Evolutionary conservation across 2,329 filamentous ascomycete species (phyloP).

Genomic region (Pyrenophora seminiperda): DNA sequence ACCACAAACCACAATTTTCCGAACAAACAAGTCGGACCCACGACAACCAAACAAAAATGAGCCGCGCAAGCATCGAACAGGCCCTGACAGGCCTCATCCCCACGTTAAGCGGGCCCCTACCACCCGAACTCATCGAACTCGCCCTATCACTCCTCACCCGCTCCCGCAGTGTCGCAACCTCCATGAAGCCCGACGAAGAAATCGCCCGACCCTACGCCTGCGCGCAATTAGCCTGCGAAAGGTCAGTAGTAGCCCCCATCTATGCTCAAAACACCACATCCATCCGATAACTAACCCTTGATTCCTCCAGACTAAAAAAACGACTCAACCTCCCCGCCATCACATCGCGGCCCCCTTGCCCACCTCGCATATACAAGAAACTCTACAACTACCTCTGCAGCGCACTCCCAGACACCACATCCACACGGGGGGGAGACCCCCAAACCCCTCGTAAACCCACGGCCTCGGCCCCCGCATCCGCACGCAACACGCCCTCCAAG

Average conservation of each 20-base stretch:
- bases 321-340: constrained; percentile 44
- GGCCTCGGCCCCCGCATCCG: constrained; percentile 27
- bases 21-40: too few species aligned
- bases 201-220: constrained; percentile 47
- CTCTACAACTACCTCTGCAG: constrained; percentile 80
- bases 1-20: too few species aligned
- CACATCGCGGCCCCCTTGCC: constrained; percentile 43
- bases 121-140: constrained; percentile 41
- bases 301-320: constrained; percentile 65
- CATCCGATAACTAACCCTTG: constrained; percentile 42
- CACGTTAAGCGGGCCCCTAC: constrained; percentile 42
- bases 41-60: constrained; percentile 15
- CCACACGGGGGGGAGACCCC: constrained; percentile 26
- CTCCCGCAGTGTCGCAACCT: constrained; percentile 56
- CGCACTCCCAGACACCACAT: constrained; percentile 60
- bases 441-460: constrained; percentile 41
- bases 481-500: constrained; percentile 34
- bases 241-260: constrained; percentile 60
- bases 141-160: constrained; percentile 43
- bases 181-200: constrained; percentile 45
- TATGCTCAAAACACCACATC: not conserved
- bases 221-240: constrained; percentile 74
- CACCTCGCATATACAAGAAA: constrained; percentile 71
- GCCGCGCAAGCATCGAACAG: constrained; percentile 36
- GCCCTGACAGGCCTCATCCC: constrained; percentile 51